These are phyloP conservation scores for Aspergillus ostianus DNA, from an alignment of 495 filamentous ascomycete species.

Conservation along the genomic window DNA sequence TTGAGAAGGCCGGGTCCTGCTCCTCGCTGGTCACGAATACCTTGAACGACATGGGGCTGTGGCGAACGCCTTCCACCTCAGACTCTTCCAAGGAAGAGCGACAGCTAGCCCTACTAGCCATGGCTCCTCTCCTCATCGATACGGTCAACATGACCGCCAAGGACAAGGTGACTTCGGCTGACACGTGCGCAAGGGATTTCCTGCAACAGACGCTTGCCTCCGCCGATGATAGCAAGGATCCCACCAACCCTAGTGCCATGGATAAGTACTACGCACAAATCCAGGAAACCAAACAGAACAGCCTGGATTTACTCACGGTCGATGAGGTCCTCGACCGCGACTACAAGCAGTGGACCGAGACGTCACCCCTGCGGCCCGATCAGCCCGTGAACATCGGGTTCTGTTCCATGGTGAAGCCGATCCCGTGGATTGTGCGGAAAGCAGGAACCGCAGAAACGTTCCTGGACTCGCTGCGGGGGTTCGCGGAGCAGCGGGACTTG, in stretches of 20 bases:
- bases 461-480: slow-evolving; percentile 46
- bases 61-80: slow-evolving; percentile 38
- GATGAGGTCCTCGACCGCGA: slow-evolving; percentile 82
- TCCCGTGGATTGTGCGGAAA: slow-evolving; percentile 62
- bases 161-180: slow-evolving; percentile 71
- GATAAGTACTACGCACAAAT: slow-evolving; percentile 62
- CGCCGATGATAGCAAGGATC: slow-evolving; percentile 41
- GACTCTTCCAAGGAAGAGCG: slow-evolving; percentile 31
- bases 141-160: slow-evolving; percentile 69
- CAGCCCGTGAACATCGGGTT: slow-evolving; percentile 64
- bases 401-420: slow-evolving; percentile 65
- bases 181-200: slow-evolving; percentile 62
- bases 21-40: slow-evolving; percentile 70
- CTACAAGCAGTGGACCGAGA: slow-evolving; percentile 85
- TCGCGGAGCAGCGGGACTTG: slow-evolving; percentile 56
- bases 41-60: slow-evolving; percentile 47
- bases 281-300: slow-evolving; percentile 65
- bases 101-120: slow-evolving; percentile 70
- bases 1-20: slow-evolving; percentile 75
- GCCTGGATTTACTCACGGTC: slow-evolving; percentile 61
- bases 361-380: slow-evolving; percentile 17
- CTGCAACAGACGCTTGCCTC: slow-evolving; percentile 47
- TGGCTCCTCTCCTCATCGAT: slow-evolving; percentile 82
- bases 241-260: slow-evolving; percentile 39
- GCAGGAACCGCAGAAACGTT: slow-evolving; percentile 44